Evolutionary conservation across 768 basidiomycete species (phyloP).

Genomic region (Termitomyces sp.): DNA sequence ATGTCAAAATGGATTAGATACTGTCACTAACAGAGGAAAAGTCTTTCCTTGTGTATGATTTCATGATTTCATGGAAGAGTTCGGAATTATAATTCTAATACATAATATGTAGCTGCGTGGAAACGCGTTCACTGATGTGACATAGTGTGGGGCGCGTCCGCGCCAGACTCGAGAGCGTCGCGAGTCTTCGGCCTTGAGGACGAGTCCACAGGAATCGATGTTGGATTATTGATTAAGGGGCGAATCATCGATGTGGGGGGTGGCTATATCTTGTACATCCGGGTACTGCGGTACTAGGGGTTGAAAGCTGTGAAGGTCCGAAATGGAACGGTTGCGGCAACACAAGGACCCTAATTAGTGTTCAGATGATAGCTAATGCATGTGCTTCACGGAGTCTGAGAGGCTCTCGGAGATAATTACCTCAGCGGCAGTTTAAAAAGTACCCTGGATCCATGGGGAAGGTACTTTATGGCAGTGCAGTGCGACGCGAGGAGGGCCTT

Average conservation of each 20-base stretch:
- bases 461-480: neutral
- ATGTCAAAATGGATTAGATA: neutral
- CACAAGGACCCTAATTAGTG: neutral
- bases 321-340: neutral
- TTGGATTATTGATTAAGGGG: neutral
- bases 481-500: neutral
- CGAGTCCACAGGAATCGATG: neutral
- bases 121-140: neutral
- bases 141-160: neutral
- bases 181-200: neutral
- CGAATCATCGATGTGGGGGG: neutral
- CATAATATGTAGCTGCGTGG: too few relatives aligned
- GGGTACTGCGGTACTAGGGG: neutral
- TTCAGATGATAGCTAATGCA: neutral
- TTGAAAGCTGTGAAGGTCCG: neutral
- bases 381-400: neutral
- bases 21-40: neutral
- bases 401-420: neutral
- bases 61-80: too few relatives aligned
- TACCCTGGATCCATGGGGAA: neutral
- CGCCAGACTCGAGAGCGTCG: neutral
- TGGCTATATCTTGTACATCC: neutral
- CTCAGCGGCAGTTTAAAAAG: neutral
- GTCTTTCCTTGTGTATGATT: neutral
- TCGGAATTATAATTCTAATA: neutral